Evolutionary conservation across 352 stramenopile genomes (phyloP).

Genomic region (Globisporangium spiculum): DNA sequence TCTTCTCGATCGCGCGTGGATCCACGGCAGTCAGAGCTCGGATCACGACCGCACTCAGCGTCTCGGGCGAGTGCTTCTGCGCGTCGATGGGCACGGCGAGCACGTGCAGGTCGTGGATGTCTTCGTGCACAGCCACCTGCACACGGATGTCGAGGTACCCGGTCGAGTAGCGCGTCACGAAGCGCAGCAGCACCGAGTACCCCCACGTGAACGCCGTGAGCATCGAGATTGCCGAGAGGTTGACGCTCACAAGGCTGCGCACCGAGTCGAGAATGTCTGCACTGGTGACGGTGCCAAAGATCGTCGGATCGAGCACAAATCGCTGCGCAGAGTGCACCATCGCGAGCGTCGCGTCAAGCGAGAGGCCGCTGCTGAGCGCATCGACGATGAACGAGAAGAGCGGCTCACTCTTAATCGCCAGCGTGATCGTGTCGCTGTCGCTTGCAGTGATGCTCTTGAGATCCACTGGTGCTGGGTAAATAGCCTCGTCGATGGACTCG

Average conservation of each 20-base stretch:
- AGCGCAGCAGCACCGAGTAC: conserved; percentile 40
- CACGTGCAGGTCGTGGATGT: conserved; percentile 48
- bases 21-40: conserved; percentile 33
- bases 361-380: conserved; percentile 21
- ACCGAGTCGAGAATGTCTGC: conserved; percentile 27
- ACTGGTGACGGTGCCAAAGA: conserved; percentile 17
- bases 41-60: conserved; percentile 23
- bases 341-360: conserved; percentile 29
- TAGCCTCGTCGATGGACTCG: conserved; percentile 23
- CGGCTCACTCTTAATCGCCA: conserved; percentile 32
- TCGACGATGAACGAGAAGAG: conserved; percentile 39
- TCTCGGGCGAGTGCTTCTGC: conserved; percentile 31
- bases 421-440: conserved; percentile 14
- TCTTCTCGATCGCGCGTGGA: conserved; percentile 32
- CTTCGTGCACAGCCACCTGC: conserved; percentile 38
- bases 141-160: conserved; percentile 43
- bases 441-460: conserved; percentile 13
- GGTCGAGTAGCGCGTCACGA: conserved; percentile 30
- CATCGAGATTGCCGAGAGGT: conserved; percentile 34
- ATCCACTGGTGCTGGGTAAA: conserved; percentile 7
- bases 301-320: conserved; percentile 22
- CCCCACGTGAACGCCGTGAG: conserved; percentile 37
- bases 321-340: conserved; percentile 37
- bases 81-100: conserved; percentile 34
- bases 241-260: conserved; percentile 33